Conservation (phyloP, 139 green algal genomes). For the Coelastrella sp. region DNA sequence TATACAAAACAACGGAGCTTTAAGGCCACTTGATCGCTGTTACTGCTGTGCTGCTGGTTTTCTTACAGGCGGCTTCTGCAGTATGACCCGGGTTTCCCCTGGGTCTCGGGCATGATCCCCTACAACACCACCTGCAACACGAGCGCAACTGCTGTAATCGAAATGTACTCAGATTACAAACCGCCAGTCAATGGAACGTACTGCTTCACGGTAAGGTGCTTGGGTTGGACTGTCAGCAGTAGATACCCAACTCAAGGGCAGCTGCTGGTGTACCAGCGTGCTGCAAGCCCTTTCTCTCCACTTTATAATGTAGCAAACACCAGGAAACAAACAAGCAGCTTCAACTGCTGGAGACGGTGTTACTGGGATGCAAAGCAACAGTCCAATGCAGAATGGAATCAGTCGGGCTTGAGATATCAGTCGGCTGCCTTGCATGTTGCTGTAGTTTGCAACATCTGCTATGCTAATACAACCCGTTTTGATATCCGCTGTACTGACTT, state of each 20-base stretch:
- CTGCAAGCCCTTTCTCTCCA: too few relatives aligned
- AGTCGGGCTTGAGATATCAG: too few relatives aligned
- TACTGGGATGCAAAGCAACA: too few relatives aligned
- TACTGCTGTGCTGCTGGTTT: background rate
- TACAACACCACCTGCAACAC: constrained; percentile 17
- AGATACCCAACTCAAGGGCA: background rate
- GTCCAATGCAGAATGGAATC: too few relatives aligned
- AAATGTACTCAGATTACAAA: constrained; percentile 3
- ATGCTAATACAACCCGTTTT: too few relatives aligned
- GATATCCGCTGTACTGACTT: background rate
- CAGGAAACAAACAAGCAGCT: too few relatives aligned
- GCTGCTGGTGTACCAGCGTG: background rate
- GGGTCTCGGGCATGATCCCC: background rate
- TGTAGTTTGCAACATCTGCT: too few relatives aligned
- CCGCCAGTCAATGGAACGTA: background rate
- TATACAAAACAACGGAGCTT: too few relatives aligned
- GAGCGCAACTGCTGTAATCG: background rate
- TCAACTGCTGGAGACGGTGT: too few relatives aligned
- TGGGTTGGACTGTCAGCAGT: background rate
- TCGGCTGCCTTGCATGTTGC: too few relatives aligned
- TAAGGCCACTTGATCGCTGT: too few relatives aligned
- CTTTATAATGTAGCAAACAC: too few relatives aligned
- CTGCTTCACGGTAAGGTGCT: background rate
- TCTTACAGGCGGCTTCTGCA: background rate
- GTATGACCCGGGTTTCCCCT: constrained; percentile 7